Evolutionary conservation across 345 rosid genomes (phyloP).

Genomic region (Arabis hirsuta): DNA sequence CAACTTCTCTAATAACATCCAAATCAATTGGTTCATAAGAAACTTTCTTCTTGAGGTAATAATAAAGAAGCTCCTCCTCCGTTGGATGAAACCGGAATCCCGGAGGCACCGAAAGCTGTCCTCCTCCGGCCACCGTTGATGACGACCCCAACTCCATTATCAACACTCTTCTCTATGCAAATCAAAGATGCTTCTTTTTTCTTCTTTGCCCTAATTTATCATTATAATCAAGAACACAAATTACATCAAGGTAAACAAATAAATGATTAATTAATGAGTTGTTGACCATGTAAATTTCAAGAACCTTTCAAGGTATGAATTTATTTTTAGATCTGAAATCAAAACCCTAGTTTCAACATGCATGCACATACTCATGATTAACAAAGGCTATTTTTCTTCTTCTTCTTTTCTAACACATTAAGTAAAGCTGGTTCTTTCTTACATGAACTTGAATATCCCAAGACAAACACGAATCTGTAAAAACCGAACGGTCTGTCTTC

Average conservation of each 20-base stretch:
- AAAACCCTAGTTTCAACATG: conserved; percentile 38
- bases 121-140: conserved; percentile 62
- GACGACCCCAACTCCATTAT: conserved; percentile 47
- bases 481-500: conserved; percentile 4
- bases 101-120: conserved; percentile 85
- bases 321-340: conserved; percentile 5
- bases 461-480: conserved; percentile 20
- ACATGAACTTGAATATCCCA: conserved; percentile 28
- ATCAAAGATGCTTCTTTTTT: conserved; percentile 26
- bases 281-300: conserved; percentile 16
- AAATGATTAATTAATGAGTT: background rate
- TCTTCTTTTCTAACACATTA: background rate
- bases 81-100: conserved; percentile 98
- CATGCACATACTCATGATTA: conserved; percentile 28
- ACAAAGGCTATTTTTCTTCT: background rate
- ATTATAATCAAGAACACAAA: conserved; percentile 16
- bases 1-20: conserved; percentile 93
- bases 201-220: conserved; percentile 26
- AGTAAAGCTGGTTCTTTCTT: conserved; percentile 15
- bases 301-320: background rate
- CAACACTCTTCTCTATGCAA: conserved; percentile 18
- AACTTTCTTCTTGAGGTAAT: conserved; percentile 92
- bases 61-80: conserved; percentile 92
- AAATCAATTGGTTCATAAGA: conserved; percentile 94
- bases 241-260: background rate